Conservation (phyloP, 352 stramenopile genomes). For the Stramenopiles sp. region DNA sequence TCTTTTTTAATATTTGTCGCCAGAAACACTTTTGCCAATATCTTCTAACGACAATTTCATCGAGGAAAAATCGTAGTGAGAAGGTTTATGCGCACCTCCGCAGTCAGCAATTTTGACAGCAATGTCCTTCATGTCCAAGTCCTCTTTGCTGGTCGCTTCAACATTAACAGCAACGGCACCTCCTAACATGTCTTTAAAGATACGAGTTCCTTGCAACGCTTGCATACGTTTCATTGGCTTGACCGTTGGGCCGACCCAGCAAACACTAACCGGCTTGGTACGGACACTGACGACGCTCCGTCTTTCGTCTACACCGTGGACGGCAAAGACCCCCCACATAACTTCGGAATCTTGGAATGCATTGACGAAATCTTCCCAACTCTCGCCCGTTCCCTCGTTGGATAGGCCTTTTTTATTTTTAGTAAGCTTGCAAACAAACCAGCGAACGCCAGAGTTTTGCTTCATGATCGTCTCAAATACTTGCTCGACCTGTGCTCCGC, state of each 20-base stretch:
- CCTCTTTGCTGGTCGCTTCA: not conserved
- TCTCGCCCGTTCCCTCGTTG: not conserved
- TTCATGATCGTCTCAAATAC: not conserved
- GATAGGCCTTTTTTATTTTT: not conserved
- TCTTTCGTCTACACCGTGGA: not conserved
- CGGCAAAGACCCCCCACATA: not conserved
- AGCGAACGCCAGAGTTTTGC: not conserved
- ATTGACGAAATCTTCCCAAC: not conserved
- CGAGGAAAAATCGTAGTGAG: not conserved
- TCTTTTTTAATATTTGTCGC: constrained; percentile 1
- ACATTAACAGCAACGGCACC: not conserved
- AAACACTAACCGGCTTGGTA: not conserved
- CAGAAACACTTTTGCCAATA: not conserved
- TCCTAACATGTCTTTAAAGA: not conserved
- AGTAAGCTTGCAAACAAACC: not conserved
- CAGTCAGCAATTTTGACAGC: not conserved
- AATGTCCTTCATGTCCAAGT: not conserved
- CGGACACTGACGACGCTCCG: not conserved
- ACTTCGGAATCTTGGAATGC: not conserved
- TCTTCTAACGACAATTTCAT: not conserved
- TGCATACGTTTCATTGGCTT: not conserved
- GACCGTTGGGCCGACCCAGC: not conserved
- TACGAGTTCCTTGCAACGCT: not conserved
- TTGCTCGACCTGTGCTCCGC: not conserved
- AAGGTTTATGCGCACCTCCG: not conserved